A percentile compares a stretch with the other conserved stretches of the same genome.
Conservation (phyloP, 2,329 filamentous ascomycete genomes). For the Diaporthe caulivora region DNA sequence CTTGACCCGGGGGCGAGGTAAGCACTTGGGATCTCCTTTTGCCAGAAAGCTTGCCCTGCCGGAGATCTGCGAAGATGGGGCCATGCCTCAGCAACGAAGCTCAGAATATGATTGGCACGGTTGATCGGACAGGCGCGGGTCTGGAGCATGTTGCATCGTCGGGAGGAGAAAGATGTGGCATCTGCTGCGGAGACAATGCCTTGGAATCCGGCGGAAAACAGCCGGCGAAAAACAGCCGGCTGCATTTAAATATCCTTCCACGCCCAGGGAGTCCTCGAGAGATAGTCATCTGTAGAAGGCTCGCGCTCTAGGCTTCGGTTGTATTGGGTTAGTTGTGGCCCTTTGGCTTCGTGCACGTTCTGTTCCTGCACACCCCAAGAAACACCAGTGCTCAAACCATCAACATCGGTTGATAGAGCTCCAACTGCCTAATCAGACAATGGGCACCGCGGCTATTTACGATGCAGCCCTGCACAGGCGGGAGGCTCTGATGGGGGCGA, state of each 20-base stretch:
- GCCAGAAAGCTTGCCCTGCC: background rate
- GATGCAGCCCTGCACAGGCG: constrained; percentile 66
- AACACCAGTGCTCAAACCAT: constrained; percentile 49
- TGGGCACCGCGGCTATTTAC: constrained; percentile 53
- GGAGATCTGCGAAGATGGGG: constrained; percentile 2
- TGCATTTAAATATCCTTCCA: constrained; percentile 1
- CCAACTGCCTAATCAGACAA: background rate
- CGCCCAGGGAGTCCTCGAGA: background rate
- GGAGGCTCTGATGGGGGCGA: constrained; percentile 65
- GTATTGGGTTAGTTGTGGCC: too few species aligned
- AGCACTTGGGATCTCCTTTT: constrained; percentile 18
- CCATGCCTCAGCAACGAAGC: background rate
- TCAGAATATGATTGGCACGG: constrained; percentile 23
- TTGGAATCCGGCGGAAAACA: background rate
- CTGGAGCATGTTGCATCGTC: background rate
- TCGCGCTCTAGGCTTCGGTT: background rate
- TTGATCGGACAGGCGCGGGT: constrained; percentile 1
- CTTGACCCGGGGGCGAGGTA: constrained; percentile 26
- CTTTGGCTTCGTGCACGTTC: background rate
- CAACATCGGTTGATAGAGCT: background rate
- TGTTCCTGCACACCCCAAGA: background rate
- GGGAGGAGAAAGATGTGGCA: constrained; percentile 14
- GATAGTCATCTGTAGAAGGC: background rate
- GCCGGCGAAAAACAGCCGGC: background rate
- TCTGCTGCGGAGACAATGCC: constrained; percentile 15